phyloP scores from a whole-genome alignment of 2,329 filamentous ascomycete genomes.

The Fusarium fujikuroi region DNA sequence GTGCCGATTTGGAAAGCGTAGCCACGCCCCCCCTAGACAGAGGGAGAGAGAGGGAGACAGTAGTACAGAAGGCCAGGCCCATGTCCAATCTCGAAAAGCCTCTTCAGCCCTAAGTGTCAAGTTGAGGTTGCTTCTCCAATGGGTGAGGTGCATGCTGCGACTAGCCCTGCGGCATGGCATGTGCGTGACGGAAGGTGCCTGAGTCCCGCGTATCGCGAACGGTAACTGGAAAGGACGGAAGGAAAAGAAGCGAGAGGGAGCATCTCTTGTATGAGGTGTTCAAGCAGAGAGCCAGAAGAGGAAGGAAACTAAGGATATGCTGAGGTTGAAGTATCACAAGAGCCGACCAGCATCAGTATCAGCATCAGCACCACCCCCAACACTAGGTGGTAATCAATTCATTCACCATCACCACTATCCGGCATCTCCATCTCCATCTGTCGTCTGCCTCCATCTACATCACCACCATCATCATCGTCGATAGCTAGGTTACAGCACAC shows the following conservation, averaged over 20 bases:
- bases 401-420: background rate
- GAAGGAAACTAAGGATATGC: constrained; percentile 28
- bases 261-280: background rate
- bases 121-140: constrained; percentile 32
- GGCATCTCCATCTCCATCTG: constrained; percentile 6
- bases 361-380: background rate
- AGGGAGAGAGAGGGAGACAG: background rate
- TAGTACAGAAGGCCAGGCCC: background rate
- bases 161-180: constrained; percentile 34
- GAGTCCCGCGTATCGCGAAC: constrained; percentile 34
- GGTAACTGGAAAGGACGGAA: constrained; percentile 34
- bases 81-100: constrained; percentile 12
- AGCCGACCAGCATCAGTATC: background rate
- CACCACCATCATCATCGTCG: constrained; percentile 4
- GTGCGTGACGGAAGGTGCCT: constrained; percentile 31
- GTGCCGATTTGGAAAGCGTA: constrained; percentile 7
- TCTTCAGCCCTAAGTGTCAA: constrained; percentile 36
- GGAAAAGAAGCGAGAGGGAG: constrained; percentile 26
- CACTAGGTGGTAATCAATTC: background rate
- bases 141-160: constrained; percentile 39
- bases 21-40: background rate
- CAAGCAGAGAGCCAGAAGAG: constrained; percentile 26
- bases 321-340: constrained; percentile 25
- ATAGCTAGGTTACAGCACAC: background rate
- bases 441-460: background rate